Conservation (phyloP, 495 filamentous ascomycete species). For the Pyrenopolyporus hunteri region DNA sequence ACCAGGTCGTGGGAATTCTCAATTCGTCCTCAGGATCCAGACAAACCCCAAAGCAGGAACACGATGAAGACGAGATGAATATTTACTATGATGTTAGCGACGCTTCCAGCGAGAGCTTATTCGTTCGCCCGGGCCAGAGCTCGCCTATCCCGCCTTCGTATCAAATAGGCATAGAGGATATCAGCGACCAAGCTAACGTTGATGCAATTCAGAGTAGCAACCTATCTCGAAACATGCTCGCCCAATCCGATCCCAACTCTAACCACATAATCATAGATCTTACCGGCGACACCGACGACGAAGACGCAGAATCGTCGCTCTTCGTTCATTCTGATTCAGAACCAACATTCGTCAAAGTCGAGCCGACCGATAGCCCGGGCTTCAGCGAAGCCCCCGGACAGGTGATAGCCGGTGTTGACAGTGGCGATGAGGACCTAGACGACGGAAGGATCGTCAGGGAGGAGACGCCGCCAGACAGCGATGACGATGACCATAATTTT, state of each 20-base stretch:
- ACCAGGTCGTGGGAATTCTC: no score
- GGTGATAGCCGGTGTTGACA: no score
- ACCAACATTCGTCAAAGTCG: background rate
- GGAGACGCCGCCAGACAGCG: constrained; percentile 7
- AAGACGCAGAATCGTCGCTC: background rate
- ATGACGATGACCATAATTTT: background rate
- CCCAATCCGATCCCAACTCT: no score
- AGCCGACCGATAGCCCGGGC: background rate
- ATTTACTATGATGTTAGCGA: background rate
- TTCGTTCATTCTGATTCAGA: background rate
- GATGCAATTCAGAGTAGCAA: no score
- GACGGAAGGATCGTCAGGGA: background rate
- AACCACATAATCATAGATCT: no score
- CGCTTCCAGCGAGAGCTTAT: constrained; percentile 14
- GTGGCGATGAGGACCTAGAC: constrained; percentile 1
- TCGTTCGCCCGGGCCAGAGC: constrained; percentile 6
- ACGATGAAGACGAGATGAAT: background rate
- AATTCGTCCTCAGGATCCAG: no score
- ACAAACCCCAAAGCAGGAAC: no score
- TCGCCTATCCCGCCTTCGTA: background rate
- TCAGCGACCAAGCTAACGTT: background rate
- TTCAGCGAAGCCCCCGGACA: background rate
- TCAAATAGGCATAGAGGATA: background rate
- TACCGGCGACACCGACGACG: background rate
- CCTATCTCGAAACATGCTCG: no score